Conservation (phyloP, 225 moss, liverwort and hornwort species). For the Climacium dendroides region DNA sequence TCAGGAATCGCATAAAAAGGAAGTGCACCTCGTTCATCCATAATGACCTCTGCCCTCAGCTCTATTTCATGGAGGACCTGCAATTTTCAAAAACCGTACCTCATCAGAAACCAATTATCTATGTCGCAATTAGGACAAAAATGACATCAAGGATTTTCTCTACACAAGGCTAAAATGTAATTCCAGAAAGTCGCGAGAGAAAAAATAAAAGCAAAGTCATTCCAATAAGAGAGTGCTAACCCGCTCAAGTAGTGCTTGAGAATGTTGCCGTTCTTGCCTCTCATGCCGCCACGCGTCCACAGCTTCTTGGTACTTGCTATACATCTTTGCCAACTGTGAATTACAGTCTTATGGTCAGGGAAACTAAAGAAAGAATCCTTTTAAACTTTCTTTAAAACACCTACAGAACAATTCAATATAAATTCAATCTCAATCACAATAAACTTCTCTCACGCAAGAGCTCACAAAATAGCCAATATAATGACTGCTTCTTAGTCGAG, state of each 20-base stretch:
- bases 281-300: constrained; percentile 99
- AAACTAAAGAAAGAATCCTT: neutral
- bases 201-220: neutral
- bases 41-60: constrained; percentile 77
- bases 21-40: constrained; percentile 82
- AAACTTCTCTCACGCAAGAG: neutral
- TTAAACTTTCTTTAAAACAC: neutral
- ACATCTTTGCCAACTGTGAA: constrained; percentile 77
- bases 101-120: neutral
- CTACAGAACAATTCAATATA: neutral
- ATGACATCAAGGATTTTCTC: neutral
- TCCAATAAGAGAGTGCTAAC: constrained; percentile 12
- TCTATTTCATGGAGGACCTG: constrained; percentile 96
- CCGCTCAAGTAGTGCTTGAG: constrained; percentile 68
- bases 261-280: constrained; percentile 82
- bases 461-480: neutral
- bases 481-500: neutral
- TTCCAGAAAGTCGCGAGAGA: neutral
- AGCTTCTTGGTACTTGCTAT: constrained; percentile 96
- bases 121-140: neutral
- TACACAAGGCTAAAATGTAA: neutral
- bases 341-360: neutral
- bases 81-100: neutral
- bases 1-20: neutral
- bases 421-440: neutral